Percentiles rank a stretch among this genome's conserved stretches.
Conservation (phyloP, 345 rosid genomes). For the Brassica nigra region DNA sequence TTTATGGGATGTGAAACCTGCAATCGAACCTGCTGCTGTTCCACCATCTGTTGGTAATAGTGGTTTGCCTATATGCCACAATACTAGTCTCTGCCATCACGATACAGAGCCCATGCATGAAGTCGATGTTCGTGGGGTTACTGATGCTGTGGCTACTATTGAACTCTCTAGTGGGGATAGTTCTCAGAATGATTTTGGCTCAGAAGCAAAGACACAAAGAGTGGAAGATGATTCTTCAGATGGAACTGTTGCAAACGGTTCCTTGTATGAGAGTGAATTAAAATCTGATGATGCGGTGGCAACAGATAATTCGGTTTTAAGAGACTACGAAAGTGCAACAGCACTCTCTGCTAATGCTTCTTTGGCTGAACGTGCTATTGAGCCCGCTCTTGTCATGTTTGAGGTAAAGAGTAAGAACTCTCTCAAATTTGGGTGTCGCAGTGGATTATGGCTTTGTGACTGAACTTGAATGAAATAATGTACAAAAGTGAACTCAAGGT, state of each 20-base stretch:
- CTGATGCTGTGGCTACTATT: slow-evolving; percentile 55
- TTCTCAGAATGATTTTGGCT: slow-evolving; percentile 55
- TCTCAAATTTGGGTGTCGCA: slow-evolving; percentile 15
- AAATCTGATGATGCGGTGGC: slow-evolving; percentile 53
- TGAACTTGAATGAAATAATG: background rate
- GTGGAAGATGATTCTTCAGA: slow-evolving; percentile 57
- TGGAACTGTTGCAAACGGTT: slow-evolving; percentile 49
- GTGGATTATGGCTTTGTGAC: slow-evolving; percentile 17
- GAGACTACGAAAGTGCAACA: slow-evolving; percentile 51
- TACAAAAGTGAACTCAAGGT: slow-evolving; percentile 10
- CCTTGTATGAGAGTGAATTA: slow-evolving; percentile 48
- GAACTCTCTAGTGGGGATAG: slow-evolving; percentile 55
- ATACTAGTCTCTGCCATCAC: slow-evolving; percentile 43
- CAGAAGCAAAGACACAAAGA: slow-evolving; percentile 64
- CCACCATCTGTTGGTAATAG: slow-evolving; percentile 45
- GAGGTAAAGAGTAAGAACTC: slow-evolving; percentile 58
- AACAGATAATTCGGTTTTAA: slow-evolving; percentile 47
- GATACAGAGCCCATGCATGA: slow-evolving; percentile 53
- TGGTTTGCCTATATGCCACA: slow-evolving; percentile 38
- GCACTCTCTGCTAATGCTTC: slow-evolving; percentile 65
- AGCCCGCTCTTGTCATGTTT: slow-evolving; percentile 94
- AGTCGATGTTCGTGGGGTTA: slow-evolving; percentile 44
- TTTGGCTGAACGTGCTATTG: slow-evolving; percentile 77
- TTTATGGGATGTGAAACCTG: slow-evolving; percentile 77
- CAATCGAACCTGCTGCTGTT: slow-evolving; percentile 46